Base-by-base conservation (phyloP, 2,329 filamentous ascomycete species). In the Exserohilum turcica region DNA sequence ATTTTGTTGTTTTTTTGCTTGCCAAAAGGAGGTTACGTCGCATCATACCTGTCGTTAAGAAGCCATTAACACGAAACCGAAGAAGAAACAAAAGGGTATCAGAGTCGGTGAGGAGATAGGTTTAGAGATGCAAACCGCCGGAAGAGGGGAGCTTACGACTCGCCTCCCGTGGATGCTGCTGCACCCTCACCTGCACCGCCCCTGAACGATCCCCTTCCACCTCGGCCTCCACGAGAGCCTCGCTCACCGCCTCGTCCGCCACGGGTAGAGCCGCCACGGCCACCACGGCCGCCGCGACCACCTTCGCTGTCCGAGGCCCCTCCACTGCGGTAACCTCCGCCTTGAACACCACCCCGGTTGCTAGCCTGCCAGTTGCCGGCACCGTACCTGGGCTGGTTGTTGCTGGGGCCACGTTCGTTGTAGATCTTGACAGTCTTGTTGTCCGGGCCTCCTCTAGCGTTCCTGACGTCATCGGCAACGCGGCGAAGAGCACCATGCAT, bases 361-460 rank as follows among this genome's bases (percentile, higher is more conserved):
- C 83, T 88, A 40, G 86, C 86, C 62, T 82, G 79, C 84, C 83
- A 86, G 40, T 77, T 81, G 24, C 83, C 83, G 24, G 82, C 82
- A 54, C 82, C 81, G 44, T 75, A 76, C 48, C 75, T 74, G 56
- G 70, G 63, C 12, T 59, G 49, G 74, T 79, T 71, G 74, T 78
- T 69, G 71, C 80, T 64, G 84, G 83, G 63, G 12, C 52, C 52
- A 21, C 64, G 64, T 84, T 89, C 87, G 68, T 90, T 85, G 78
- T 92, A 96, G 68, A 92, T 84, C 79, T 92, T 92, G 56, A 96
- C 86, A 51, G 91, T 84, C 12, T 91, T 90, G 76, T 89, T 90
- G 59, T 87, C 88, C 58, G 90, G 86, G 59, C 91, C 66, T 88
- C 87, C 85, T 72, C 83, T 83, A 60, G 85, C 83, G 59, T 86